These are phyloP conservation scores for Lactarius vividus DNA, from an alignment of 768 basidiomycete species.

Conservation along the genomic window DNA sequence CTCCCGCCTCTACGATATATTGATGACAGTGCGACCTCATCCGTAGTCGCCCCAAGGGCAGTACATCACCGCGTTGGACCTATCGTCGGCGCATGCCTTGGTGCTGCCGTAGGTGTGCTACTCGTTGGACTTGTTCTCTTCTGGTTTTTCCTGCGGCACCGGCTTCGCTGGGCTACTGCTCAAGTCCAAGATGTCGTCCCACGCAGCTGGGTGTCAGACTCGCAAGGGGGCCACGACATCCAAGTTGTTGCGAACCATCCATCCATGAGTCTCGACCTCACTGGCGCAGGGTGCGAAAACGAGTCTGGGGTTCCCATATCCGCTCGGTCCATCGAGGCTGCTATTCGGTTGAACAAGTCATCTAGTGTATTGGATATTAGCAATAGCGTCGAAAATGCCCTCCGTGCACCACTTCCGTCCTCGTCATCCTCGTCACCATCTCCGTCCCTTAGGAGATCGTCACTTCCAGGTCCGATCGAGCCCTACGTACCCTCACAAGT, in stretches of 20 bases:
- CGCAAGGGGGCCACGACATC: background rate
- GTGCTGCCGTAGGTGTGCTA: conserved; percentile 2
- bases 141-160: conserved; percentile 14
- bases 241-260: conserved; percentile 9
- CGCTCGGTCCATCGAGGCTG: background rate
- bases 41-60: background rate
- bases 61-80: background rate
- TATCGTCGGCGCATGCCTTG: conserved; percentile 11
- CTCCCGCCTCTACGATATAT: background rate
- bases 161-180: background rate
- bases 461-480: conserved; percentile 13
- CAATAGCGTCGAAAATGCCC: conserved; percentile 10
- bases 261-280: conserved; percentile 16
- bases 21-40: background rate
- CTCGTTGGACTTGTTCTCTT: conserved; percentile 16
- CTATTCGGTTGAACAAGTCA: conserved; percentile 2
- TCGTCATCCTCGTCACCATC: background rate
- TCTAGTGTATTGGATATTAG: conserved; percentile 19
- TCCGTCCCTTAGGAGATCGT: background rate
- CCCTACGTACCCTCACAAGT: background rate
- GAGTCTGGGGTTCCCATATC: background rate
- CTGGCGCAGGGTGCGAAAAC: background rate
- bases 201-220: conserved; percentile 5
- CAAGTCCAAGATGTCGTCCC: background rate
- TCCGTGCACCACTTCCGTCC: background rate